Percentiles rank a stretch among this genome's conserved stretches.
These are phyloP conservation scores for Phlebopus sp. DNA, from an alignment of 1,284 basidiomycete genomes.

Conservation along the genomic window DNA sequence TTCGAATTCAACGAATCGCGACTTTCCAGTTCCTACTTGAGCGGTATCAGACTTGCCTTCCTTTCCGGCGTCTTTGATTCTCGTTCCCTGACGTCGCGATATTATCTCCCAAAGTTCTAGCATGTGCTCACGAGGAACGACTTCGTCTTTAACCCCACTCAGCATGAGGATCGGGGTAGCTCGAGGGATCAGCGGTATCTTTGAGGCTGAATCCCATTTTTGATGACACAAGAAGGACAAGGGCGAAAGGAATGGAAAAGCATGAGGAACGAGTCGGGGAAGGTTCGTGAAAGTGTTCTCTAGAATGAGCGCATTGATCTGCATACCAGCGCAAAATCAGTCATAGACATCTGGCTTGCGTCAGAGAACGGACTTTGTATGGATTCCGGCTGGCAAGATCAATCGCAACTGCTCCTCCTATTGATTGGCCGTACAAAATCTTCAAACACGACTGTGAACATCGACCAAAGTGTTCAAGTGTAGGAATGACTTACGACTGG, in stretches of 20 bases:
- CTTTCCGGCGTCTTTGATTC: conserved; percentile 15
- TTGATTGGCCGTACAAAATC: conserved; percentile 90
- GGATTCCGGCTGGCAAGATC: conserved; percentile 84
- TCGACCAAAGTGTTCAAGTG: neutral
- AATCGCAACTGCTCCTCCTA: conserved; percentile 94
- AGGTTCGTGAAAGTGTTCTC: conserved; percentile 93
- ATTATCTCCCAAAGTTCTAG: conserved; percentile 65
- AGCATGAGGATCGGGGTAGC: conserved; percentile 85
- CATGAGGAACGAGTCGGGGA: conserved; percentile 74
- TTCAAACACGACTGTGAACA: conserved; percentile 29
- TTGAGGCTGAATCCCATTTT: conserved; percentile 82
- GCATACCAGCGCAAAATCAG: neutral
- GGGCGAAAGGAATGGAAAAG: conserved; percentile 76
- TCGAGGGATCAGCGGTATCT: conserved; percentile 67
- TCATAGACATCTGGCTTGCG: neutral
- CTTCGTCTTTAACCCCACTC: conserved; percentile 76
- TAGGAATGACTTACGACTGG: conserved; percentile 49
- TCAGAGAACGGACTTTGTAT: conserved; percentile 47
- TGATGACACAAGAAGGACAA: conserved; percentile 86
- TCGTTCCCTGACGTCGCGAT: conserved; percentile 42
- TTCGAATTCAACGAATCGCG: conserved; percentile 60
- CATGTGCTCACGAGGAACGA: conserved; percentile 90
- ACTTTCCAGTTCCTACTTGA: conserved; percentile 45
- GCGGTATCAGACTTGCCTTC: conserved; percentile 32
- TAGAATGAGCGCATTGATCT: conserved; percentile 80